phyloP scores from a whole-genome alignment of 208 protist genomes.

The Trypanosoma brucei region DNA sequence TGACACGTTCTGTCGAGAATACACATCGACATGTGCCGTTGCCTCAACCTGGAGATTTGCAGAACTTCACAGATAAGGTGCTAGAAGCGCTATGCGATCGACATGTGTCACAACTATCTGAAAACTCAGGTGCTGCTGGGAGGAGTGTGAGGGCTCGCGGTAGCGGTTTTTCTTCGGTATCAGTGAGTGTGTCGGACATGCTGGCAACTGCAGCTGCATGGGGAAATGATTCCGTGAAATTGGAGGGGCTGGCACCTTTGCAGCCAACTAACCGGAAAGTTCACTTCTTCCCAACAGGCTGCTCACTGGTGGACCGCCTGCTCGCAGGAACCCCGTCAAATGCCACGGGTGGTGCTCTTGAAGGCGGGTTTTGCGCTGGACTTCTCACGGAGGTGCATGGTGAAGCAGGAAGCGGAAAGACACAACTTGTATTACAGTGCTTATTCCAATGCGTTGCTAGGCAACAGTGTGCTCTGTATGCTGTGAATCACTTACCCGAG shows the following conservation, averaged over 20 bases:
- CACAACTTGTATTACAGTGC: constrained; percentile 62
- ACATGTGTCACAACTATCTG: constrained; percentile 7
- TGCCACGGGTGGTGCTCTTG: not conserved
- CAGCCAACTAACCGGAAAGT: not conserved
- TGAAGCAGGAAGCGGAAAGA: constrained; percentile 78
- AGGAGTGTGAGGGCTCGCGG: not conserved
- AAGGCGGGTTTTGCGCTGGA: constrained; percentile 43
- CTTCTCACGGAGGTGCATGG: constrained; percentile 65
- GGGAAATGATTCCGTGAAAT: not conserved
- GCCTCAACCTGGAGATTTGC: constrained; percentile 4
- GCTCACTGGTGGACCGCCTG: constrained; percentile 25
- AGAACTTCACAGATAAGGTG: constrained; percentile 15
- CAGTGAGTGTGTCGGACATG: constrained; percentile 8
- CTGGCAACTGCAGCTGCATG: not conserved
- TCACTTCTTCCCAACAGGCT: constrained; percentile 39
- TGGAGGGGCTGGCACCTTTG: not conserved
- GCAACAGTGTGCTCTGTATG: constrained; percentile 9
- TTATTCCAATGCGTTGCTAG: constrained; percentile 43
- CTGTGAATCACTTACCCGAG: not conserved
- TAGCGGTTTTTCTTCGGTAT: constrained; percentile 1
- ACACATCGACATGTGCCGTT: not conserved
- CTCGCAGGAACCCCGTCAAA: constrained; percentile 16
- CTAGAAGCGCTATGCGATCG: constrained; percentile 6
- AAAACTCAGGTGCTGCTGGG: not conserved
- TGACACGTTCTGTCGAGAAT: not conserved